Evolutionary conservation across 202 grass and related monocot species (phyloP).

Genomic region (Digitaria exilis): DNA sequence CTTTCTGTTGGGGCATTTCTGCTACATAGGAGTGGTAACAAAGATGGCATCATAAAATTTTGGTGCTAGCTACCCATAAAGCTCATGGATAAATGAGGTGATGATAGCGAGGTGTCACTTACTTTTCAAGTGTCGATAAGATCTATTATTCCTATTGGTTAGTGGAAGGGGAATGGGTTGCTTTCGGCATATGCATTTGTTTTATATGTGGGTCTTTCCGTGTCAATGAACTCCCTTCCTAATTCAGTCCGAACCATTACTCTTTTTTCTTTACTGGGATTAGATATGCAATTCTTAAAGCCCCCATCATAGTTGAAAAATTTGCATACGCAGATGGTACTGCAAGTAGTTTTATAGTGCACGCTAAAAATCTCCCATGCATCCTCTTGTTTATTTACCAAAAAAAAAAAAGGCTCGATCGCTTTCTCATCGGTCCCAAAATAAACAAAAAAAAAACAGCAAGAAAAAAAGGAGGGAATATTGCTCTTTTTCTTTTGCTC

Average conservation of each 20-base stretch:
- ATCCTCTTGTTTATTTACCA: neutral
- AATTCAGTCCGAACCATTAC: no score
- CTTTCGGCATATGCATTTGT: slow-evolving; percentile 38
- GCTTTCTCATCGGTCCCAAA: slow-evolving; percentile 7
- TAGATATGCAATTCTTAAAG: no score
- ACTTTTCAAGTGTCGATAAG: slow-evolving; percentile 33
- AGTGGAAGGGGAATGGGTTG: slow-evolving; percentile 30
- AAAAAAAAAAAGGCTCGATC: neutral
- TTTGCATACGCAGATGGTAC: neutral
- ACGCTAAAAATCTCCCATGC: neutral
- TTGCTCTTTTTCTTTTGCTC: neutral
- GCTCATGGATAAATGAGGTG: slow-evolving; percentile 17
- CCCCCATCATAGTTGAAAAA: no score
- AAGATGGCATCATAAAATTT: neutral
- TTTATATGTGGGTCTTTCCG: neutral
- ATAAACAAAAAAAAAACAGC: no score
- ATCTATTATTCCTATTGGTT: slow-evolving; percentile 8
- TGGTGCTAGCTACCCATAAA: neutral
- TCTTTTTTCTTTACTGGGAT: no score
- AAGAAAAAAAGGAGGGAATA: neutral
- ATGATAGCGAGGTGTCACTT: neutral
- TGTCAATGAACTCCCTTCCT: no score
- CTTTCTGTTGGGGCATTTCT: neutral
- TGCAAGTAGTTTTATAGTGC: neutral
- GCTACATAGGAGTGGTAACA: neutral